Conservation (phyloP, 2,329 filamentous ascomycete genomes). For the Phaeosphaeriaceae sp. region DNA sequence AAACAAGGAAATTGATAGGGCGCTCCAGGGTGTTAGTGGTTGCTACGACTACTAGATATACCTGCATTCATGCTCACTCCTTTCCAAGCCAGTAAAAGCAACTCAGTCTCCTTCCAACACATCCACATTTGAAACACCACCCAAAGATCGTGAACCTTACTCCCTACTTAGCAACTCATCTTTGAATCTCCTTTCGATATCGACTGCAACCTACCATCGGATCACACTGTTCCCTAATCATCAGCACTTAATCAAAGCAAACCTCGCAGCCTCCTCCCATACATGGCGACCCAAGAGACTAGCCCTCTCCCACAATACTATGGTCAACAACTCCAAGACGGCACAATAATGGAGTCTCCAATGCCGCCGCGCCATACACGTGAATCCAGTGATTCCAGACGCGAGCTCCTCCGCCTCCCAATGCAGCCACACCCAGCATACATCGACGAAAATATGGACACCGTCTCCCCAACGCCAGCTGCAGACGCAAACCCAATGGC, state of each 20-base stretch:
- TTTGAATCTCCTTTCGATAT: not conserved
- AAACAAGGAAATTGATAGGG: conserved; percentile 19
- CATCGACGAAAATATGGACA: conserved; percentile 19
- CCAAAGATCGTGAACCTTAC: not conserved
- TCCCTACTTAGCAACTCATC: not conserved
- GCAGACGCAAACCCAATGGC: conserved; percentile 12
- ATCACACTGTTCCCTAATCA: not conserved
- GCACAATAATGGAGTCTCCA: conserved; percentile 36
- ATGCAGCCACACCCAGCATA: conserved; percentile 35
- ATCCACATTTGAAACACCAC: not conserved
- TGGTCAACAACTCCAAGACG: conserved; percentile 38
- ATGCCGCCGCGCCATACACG: conserved; percentile 14
- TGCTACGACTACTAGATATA: conserved; percentile 24
- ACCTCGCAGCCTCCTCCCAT: not conserved
- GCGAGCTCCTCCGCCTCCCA: conserved; percentile 38
- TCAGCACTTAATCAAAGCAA: not conserved
- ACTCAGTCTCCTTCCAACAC: conserved; percentile 1
- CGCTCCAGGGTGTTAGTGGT: conserved; percentile 18
- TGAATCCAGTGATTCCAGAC: conserved; percentile 31
- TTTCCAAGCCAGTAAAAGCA: conserved; percentile 7
- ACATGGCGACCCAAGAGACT: conserved; percentile 27
- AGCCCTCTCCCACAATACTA: conserved; percentile 36
- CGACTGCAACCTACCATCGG: not conserved
- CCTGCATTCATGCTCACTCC: conserved; percentile 16
- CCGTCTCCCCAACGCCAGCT: conserved; percentile 19